phyloP scores from a whole-genome alignment of 2,329 filamentous ascomycete species.

The Xylaria digitata region DNA sequence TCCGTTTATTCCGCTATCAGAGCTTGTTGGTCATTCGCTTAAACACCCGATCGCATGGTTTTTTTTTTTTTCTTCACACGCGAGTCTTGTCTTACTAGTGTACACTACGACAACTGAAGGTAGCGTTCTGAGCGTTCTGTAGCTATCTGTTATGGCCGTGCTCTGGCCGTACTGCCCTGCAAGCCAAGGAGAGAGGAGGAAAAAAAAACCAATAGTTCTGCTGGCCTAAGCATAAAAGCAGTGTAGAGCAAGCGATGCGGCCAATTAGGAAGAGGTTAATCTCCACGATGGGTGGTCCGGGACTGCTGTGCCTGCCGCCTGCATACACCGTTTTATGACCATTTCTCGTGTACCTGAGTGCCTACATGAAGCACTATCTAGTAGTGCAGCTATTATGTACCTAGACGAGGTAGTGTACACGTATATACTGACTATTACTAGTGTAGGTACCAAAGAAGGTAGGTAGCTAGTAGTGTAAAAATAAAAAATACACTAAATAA shows the following conservation, averaged over 20 bases:
- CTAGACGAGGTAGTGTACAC: too few relatives aligned
- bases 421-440: too few relatives aligned
- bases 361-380: too few relatives aligned
- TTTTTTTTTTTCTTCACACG: not conserved
- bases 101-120: conserved; percentile 1
- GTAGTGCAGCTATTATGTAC: too few relatives aligned
- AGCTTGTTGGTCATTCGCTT: not conserved
- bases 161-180: conserved; percentile 15
- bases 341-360: too few relatives aligned
- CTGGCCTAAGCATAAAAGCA: conserved; percentile 5
- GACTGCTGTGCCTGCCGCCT: conserved; percentile 32
- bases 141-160: conserved; percentile 5
- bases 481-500: conserved; percentile 2
- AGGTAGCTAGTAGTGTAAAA: too few relatives aligned
- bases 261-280: conserved; percentile 27
- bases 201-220: conserved; percentile 22
- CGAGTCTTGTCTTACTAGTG: conserved; percentile 23
- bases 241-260: conserved; percentile 2
- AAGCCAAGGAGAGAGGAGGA: conserved; percentile 14
- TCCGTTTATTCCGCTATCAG: not conserved
- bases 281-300: conserved; percentile 10
- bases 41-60: not conserved
- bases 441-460: too few relatives aligned
- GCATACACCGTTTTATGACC: conserved; percentile 5
- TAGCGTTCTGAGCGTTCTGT: not conserved